These are phyloP conservation scores for Trichoderma sp. DNA, from an alignment of 2,329 filamentous ascomycete species.

Conservation along the genomic window DNA sequence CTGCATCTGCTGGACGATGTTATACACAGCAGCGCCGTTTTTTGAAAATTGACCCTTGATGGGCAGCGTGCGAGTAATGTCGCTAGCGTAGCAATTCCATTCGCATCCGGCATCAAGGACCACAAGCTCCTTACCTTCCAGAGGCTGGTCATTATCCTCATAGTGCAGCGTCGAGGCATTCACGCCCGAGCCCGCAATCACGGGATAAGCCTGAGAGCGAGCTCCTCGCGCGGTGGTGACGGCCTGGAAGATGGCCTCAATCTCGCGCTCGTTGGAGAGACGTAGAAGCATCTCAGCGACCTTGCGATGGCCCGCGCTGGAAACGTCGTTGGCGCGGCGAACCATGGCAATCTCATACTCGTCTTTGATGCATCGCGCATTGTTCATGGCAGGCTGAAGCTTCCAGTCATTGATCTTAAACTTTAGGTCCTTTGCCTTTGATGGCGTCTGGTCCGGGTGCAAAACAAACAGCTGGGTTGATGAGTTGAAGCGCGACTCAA, in stretches of 20 bases:
- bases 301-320: conserved; percentile 73
- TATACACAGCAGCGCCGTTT: conserved; percentile 74
- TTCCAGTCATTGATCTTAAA: conserved; percentile 50
- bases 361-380: conserved; percentile 80
- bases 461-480: conserved; percentile 52
- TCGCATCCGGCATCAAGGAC: conserved; percentile 89
- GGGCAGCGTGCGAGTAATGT: conserved; percentile 88
- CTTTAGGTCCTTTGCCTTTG: conserved; percentile 16
- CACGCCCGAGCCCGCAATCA: conserved; percentile 84
- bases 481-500: conserved; percentile 44
- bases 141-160: conserved; percentile 72
- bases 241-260: conserved; percentile 77
- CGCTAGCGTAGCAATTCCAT: conserved; percentile 82
- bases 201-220: conserved; percentile 78
- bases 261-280: conserved; percentile 77
- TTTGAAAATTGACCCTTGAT: conserved; percentile 68
- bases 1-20: conserved; percentile 82
- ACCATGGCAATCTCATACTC: conserved; percentile 84
- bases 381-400: conserved; percentile 75
- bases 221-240: conserved; percentile 74
- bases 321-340: conserved; percentile 78
- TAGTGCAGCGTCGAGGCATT: conserved; percentile 91
- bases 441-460: conserved; percentile 49
- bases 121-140: conserved; percentile 72
- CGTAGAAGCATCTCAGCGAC: conserved; percentile 67